Evolutionary conservation across 139 green algal genomes (phyloP).

Genomic region (Coccomyxa sp.): DNA sequence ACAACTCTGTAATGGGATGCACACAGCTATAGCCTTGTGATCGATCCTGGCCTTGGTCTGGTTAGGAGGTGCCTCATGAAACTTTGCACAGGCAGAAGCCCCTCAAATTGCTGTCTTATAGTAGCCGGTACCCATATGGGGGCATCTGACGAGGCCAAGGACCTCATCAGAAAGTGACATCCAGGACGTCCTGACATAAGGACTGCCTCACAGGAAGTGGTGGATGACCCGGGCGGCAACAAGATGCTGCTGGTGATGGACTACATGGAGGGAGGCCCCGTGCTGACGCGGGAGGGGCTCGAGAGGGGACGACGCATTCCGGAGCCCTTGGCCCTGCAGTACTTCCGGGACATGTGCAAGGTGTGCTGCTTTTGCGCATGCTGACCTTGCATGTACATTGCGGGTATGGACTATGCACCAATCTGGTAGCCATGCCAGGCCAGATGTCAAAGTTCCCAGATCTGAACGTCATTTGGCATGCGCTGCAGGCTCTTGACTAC

Average conservation of each 20-base stretch:
- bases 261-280: constrained; percentile 73
- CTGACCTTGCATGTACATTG: too few species aligned
- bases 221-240: constrained; percentile 62
- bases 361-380: constrained; percentile 10
- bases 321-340: constrained; percentile 63
- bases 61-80: too few species aligned
- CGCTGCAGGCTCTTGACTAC: constrained; percentile 66
- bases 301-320: constrained; percentile 56
- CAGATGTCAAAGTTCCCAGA: not conserved
- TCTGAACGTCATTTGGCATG: not conserved
- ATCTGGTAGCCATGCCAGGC: too few species aligned
- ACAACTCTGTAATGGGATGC: not conserved
- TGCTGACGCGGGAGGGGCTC: constrained; percentile 63
- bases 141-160: too few species aligned
- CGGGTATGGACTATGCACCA: too few species aligned
- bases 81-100: too few species aligned
- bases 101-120: too few species aligned
- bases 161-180: not conserved
- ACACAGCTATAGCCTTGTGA: too few species aligned
- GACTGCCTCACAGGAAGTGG: constrained; percentile 32
- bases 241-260: constrained; percentile 88
- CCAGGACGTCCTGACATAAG: not conserved
- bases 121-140: too few species aligned
- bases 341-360: constrained; percentile 79
- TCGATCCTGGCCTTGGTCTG: too few species aligned